A percentile compares a stretch with the other conserved stretches of the same genome.
These are phyloP conservation scores for Monosporascus sp. DNA, from an alignment of 2,329 filamentous ascomycete genomes.

Conservation along the genomic window DNA sequence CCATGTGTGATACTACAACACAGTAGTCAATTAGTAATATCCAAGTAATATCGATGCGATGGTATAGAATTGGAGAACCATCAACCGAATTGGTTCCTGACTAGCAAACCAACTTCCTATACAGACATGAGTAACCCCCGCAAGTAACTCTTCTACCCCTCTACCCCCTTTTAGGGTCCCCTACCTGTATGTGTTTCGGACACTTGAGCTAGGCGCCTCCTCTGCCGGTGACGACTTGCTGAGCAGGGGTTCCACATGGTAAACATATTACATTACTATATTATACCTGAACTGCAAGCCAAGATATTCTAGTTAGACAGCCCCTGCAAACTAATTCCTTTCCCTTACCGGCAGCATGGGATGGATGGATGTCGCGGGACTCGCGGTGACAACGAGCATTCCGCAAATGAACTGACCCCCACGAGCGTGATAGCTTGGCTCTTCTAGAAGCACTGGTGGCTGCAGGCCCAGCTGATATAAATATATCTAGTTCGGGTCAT, in stretches of 20 bases:
- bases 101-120: too few relatives aligned
- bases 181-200: too few relatives aligned
- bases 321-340: neutral
- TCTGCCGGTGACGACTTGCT: neutral
- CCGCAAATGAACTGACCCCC: neutral
- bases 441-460: neutral
- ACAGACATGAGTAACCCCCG: too few relatives aligned
- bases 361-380: neutral
- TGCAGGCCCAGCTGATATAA: neutral
- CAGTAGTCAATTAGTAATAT: too few relatives aligned
- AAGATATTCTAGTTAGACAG: neutral
- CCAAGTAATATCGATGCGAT: too few relatives aligned
- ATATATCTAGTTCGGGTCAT: neutral
- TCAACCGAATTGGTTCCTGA: too few relatives aligned
- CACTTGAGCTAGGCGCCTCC: neutral
- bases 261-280: neutral
- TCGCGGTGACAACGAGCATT: neutral
- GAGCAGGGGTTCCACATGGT: neutral
- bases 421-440: neutral
- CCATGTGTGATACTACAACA: too few relatives aligned
- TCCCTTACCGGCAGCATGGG: neutral
- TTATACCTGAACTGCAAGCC: neutral
- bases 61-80: too few relatives aligned
- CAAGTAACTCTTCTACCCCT: too few relatives aligned
- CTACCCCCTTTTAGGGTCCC: neutral